Evolutionary conservation across 805 yeast species (phyloP).

Genomic region (Alloascoidea africana): DNA sequence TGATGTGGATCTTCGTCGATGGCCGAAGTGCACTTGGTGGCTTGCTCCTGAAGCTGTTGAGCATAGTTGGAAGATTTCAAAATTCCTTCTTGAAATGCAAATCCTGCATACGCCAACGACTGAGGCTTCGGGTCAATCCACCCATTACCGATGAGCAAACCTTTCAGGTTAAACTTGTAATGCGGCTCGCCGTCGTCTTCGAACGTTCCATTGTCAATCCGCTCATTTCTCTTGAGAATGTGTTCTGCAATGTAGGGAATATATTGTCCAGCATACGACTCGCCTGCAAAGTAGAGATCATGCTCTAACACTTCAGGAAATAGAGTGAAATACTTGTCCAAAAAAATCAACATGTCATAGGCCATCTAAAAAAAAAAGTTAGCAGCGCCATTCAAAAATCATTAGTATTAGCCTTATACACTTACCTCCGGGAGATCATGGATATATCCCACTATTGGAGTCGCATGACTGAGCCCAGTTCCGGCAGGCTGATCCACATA

Average conservation of each 20-base stretch:
- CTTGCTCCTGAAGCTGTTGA: conserved; percentile 9
- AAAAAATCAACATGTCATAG: conserved; percentile 44
- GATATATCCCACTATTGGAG: conserved; percentile 22
- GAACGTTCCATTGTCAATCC: conserved; percentile 4
- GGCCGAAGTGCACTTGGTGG: conserved; percentile 9
- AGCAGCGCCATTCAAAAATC: conserved; percentile 25
- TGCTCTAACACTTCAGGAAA: conserved; percentile 60
- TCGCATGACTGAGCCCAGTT: conserved; percentile 71
- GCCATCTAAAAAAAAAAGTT: conserved; percentile 35
- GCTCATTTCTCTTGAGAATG: conserved; percentile 31
- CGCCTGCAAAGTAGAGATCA: conserved; percentile 77
- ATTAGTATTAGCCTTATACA: neutral
- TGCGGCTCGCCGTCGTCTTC: conserved; percentile 6
- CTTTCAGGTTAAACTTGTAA: conserved; percentile 31
- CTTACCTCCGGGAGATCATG: conserved; percentile 14
- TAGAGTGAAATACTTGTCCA: conserved; percentile 45
- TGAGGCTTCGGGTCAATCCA: conserved; percentile 88
- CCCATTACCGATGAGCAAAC: conserved; percentile 78
- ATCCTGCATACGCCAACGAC: conserved; percentile 67
- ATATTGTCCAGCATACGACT: conserved; percentile 94
- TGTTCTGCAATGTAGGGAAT: conserved; percentile 75
- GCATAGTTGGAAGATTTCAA: conserved; percentile 20
- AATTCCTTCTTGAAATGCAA: conserved; percentile 41
- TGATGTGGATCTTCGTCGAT: conserved; percentile 10
- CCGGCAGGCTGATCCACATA: conserved; percentile 86